Percentiles rank a stretch among this genome's conserved stretches.
These are phyloP conservation scores for Yamadazyma nakazawae DNA, from an alignment of 805 yeast genomes.

Conservation along the genomic window DNA sequence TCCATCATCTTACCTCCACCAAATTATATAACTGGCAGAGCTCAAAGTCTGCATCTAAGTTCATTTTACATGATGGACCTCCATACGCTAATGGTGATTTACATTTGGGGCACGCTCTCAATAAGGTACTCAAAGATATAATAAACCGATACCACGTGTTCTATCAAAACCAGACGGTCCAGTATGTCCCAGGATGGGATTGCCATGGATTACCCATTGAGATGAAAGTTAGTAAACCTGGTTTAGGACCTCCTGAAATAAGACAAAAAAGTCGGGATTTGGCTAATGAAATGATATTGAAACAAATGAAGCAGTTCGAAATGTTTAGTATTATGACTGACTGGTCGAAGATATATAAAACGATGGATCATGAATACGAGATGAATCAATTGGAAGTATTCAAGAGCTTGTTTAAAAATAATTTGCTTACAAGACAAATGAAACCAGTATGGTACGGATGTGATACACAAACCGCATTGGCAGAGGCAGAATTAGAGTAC, in stretches of 20 bases:
- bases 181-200: conserved; percentile 95
- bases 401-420: conserved; percentile 56
- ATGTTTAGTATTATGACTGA: conserved; percentile 81
- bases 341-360: conserved; percentile 68
- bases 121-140: conserved; percentile 85
- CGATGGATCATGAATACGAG: conserved; percentile 71
- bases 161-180: conserved; percentile 54
- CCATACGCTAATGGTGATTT: conserved; percentile 96
- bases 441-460: conserved; percentile 98
- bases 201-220: conserved; percentile 98
- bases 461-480: conserved; percentile 89
- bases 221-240: conserved; percentile 57
- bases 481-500: conserved; percentile 95
- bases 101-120: conserved; percentile 89
- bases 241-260: conserved; percentile 41
- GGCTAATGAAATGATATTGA: conserved; percentile 63
- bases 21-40: conserved; percentile 63
- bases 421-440: conserved; percentile 74
- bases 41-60: conserved; percentile 30
- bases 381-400: conserved; percentile 71
- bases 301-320: conserved; percentile 62
- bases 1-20: conserved; percentile 53
- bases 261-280: conserved; percentile 64
- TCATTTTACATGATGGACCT: conserved; percentile 92
- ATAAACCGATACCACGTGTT: conserved; percentile 68